Conservation (phyloP, 257 asterid genomes). For the Linderniella brevidens region DNA sequence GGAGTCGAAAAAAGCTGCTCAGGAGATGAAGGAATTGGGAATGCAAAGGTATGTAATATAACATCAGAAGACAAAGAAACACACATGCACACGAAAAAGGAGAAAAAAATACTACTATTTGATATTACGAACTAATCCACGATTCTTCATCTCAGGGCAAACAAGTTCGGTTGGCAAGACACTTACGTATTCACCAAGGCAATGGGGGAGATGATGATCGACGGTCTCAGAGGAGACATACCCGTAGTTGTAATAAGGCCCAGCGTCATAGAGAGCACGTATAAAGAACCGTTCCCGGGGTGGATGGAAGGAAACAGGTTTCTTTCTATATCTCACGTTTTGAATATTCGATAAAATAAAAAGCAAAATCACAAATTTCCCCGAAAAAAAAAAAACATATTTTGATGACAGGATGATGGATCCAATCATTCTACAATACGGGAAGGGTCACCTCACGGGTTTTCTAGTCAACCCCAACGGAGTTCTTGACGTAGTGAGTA, state of each 20-base stretch:
- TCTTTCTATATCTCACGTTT: not conserved
- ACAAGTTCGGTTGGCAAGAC: conserved; percentile 97
- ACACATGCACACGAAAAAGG: too few species aligned
- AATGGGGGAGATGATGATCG: conserved; percentile 99
- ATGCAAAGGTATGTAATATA: conserved; percentile 38
- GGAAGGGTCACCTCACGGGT: conserved; percentile 87
- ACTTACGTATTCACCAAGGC: conserved; percentile 91
- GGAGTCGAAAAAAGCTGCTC: conserved; percentile 43
- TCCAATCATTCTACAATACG: conserved; percentile 75
- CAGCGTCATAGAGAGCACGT: conserved; percentile 94
- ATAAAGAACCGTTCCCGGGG: conserved; percentile 88
- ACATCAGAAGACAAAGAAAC: not conserved
- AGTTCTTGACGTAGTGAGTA: conserved; percentile 86
- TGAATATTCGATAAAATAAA: too few species aligned
- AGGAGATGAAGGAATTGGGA: conserved; percentile 70
- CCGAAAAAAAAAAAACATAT: not conserved
- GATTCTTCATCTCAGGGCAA: conserved; percentile 46
- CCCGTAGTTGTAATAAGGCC: conserved; percentile 87
- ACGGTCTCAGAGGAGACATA: conserved; percentile 49
- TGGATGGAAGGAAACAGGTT: conserved; percentile 99
- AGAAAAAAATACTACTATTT: too few species aligned
- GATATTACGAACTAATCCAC: not conserved
- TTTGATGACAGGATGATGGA: conserved; percentile 78
- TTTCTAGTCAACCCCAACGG: conserved; percentile 85
- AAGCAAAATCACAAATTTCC: too few species aligned